phyloP scores from a whole-genome alignment of 345 rosid genomes.

The Moricandia arvensis region DNA sequence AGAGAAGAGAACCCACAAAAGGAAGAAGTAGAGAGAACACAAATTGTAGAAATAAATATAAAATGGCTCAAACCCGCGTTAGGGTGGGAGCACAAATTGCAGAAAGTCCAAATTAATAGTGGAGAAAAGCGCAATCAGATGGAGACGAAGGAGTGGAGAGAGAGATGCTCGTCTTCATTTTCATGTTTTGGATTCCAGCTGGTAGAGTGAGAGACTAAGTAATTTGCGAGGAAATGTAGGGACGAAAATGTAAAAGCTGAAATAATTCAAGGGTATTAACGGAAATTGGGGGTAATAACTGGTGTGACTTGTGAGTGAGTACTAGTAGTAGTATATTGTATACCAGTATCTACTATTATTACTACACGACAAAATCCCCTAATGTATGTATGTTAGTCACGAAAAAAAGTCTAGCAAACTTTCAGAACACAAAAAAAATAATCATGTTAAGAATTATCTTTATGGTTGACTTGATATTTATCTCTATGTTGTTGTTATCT shows the following conservation, averaged over 20 bases:
- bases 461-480: too few relatives aligned
- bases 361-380: not conserved
- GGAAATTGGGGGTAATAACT: not conserved
- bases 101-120: conserved; percentile 31
- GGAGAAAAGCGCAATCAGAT: not conserved
- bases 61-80: not conserved
- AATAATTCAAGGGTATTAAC: not conserved
- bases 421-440: too few relatives aligned
- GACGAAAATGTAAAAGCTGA: not conserved
- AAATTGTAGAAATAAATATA: not conserved
- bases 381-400: not conserved
- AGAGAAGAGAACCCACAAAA: not conserved
- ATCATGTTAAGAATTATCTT: too few relatives aligned
- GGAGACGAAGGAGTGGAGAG: conserved; percentile 12
- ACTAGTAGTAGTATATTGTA: too few relatives aligned
- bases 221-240: conserved; percentile 11
- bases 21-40: not conserved
- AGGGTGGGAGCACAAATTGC: conserved; percentile 18
- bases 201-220: conserved; percentile 24
- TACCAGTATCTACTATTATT: not conserved
- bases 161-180: conserved; percentile 19
- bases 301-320: not conserved
- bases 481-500: too few relatives aligned
- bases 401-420: too few relatives aligned
- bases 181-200: conserved; percentile 38